Conservation (phyloP, 352 stramenopile genomes). For the Phytophthora pseudosyringae region DNA sequence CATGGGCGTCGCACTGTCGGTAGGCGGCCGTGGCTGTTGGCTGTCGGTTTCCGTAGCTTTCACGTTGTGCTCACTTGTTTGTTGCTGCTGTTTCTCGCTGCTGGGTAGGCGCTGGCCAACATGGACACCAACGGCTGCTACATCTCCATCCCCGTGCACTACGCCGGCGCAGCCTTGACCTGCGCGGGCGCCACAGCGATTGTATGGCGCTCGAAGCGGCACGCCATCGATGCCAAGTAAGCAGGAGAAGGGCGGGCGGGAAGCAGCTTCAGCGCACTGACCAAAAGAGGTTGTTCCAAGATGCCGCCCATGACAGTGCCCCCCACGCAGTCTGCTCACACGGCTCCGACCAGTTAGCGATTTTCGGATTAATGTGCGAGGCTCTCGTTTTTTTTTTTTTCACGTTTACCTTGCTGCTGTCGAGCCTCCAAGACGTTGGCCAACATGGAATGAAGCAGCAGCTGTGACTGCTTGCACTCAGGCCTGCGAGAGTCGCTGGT, state of each 20-base stretch:
- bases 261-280: background rate
- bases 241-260: background rate
- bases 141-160: slow-evolving; percentile 80
- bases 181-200: slow-evolving; percentile 47
- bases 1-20: slow-evolving; percentile 77
- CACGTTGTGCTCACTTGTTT: slow-evolving; percentile 6
- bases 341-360: background rate
- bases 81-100: background rate
- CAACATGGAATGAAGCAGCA: background rate
- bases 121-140: slow-evolving; percentile 79
- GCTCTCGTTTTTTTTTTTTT: slow-evolving; percentile 8
- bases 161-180: slow-evolving; percentile 61
- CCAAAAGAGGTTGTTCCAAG: background rate
- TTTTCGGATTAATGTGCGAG: slow-evolving; percentile 27
- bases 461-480: slow-evolving; percentile 16
- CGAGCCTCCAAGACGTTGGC: background rate
- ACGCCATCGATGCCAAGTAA: slow-evolving; percentile 38
- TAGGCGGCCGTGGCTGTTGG: slow-evolving; percentile 27
- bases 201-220: slow-evolving; percentile 53
- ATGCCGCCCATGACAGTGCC: background rate
- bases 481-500: slow-evolving; percentile 54
- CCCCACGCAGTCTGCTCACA: background rate
- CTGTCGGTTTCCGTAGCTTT: background rate
- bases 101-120: slow-evolving; percentile 66
- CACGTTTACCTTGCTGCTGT: slow-evolving; percentile 4